phyloP scores from a whole-genome alignment of 2,329 filamentous ascomycete species.

The Coleophoma eucalyptorum region DNA sequence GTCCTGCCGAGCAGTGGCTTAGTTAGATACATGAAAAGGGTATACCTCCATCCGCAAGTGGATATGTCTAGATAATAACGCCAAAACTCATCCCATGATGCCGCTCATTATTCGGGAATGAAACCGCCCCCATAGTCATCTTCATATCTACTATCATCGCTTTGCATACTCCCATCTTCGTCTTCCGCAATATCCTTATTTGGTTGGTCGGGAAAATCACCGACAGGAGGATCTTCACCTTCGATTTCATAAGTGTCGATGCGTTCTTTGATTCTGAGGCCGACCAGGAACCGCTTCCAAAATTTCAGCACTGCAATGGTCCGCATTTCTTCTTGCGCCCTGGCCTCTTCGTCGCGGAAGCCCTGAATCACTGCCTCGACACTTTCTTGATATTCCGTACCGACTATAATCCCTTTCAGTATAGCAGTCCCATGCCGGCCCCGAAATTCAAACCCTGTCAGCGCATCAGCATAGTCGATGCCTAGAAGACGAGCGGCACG shows the following conservation, averaged over 20 bases:
- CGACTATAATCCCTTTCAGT: slow-evolving; percentile 73
- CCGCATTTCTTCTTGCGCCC: slow-evolving; percentile 60
- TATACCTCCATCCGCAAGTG: not conserved
- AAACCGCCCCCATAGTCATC: slow-evolving; percentile 40
- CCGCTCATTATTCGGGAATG: slow-evolving; percentile 26
- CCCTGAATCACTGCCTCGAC: slow-evolving; percentile 65
- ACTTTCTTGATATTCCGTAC: slow-evolving; percentile 67
- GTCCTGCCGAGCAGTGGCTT: not conserved
- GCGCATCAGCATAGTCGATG: slow-evolving; percentile 83
- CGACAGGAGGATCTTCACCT: slow-evolving; percentile 43
- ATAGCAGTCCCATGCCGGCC: slow-evolving; percentile 84
- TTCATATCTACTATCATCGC: slow-evolving; percentile 39
- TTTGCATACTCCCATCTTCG: slow-evolving; percentile 32
- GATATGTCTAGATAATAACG: not conserved
- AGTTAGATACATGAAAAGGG: not conserved
- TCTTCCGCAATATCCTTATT: slow-evolving; percentile 17
- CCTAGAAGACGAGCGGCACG: slow-evolving; percentile 72
- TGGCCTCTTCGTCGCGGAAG: slow-evolving; percentile 61
- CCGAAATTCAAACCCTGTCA: slow-evolving; percentile 86
- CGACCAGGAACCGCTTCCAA: slow-evolving; percentile 77
- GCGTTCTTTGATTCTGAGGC: slow-evolving; percentile 47
- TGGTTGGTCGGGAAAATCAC: slow-evolving; percentile 54
- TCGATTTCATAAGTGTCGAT: slow-evolving; percentile 24
- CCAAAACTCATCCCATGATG: not conserved
- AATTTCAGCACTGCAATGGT: slow-evolving; percentile 58